Base-by-base conservation (phyloP, 1,139 yeast genomes). In the Geotrichum bryndzae region DNA sequence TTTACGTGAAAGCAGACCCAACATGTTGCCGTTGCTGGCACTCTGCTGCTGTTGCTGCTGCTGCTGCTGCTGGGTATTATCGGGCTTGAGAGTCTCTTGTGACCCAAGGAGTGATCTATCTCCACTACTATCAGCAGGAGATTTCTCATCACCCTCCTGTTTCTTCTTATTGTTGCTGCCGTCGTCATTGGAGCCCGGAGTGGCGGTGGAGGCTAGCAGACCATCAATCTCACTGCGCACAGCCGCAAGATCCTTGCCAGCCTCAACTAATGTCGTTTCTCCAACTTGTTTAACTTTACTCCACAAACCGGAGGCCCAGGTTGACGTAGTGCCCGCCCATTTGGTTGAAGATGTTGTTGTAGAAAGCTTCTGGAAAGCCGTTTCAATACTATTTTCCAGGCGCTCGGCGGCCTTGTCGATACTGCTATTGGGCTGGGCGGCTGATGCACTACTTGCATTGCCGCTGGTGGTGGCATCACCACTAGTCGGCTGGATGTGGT, bases 351-450 rank as follows among this genome's bases (percentile, higher is more conserved):
- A 57, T 51, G 67, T 82, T 84, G 54, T 83, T 74, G 38, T 75
- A 70, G 22, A 60, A 11, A 66, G 64, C 59, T 61, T 59, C 23
- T 75, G 68, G 71, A 82, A 84, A 1, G 83, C 82, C 59, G 80
- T 75, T 66, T 83, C 88, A 57, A 85, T 82, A 64, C 81, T 84
- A 11, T 71, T 69, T 67, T 84, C 88, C 22, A 85, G 72, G 61
- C 78, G 76, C 48, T 76, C 80, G 15, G 84, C 74, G 2, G 73
- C 73, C 50, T 63, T 62, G 58, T 71, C 73, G 15, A 71, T 62
- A 29, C 68, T 63, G 23, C 66, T 64, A 29, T 59, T 60, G n/a
- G 59, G 60, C 35, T 59, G 61, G n/a, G 60, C 60, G 13, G 33
- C 53, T n/a, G 56, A 58, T 11, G 31, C 27, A 38, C 23, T 27